A percentile compares a stretch with the other conserved stretches of the same genome.
Evolutionary conservation across 495 filamentous ascomycete genomes (phyloP).

Genomic region (Amphirosellinia nigrospora): DNA sequence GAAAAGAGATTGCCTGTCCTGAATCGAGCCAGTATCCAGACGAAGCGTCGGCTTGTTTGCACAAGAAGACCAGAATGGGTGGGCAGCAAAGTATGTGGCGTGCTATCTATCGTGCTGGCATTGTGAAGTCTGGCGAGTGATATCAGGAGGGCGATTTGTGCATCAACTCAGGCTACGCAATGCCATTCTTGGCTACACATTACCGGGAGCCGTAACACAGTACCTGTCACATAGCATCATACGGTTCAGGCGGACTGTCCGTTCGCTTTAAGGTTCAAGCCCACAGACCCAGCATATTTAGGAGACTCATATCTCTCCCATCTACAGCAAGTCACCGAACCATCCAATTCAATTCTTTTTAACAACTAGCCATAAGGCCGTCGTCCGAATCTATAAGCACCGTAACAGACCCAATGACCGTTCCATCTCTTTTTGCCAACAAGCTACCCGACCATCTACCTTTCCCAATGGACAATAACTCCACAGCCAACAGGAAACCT

Average conservation of each 20-base stretch:
- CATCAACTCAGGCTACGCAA: background rate
- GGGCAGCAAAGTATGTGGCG: background rate
- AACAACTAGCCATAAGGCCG: background rate
- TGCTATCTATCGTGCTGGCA: background rate
- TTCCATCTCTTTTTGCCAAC: background rate
- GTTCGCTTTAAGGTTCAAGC: background rate
- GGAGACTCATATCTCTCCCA: background rate
- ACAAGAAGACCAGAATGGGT: background rate
- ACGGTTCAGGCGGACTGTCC: background rate
- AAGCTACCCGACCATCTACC: background rate
- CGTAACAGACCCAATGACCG: background rate
- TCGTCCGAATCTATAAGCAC: background rate
- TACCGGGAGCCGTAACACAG: conserved; percentile 12
- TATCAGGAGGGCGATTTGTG: background rate
- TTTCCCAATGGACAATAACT: background rate
- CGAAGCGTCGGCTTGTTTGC: background rate
- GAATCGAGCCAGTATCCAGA: background rate
- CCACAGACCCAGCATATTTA: background rate
- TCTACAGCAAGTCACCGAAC: background rate
- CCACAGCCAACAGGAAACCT: background rate
- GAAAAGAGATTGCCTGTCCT: background rate
- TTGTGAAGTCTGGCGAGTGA: background rate
- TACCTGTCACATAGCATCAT: background rate
- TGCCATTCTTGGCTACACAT: background rate
- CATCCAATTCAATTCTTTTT: background rate